Percentiles rank a stretch among this genome's conserved stretches.
phyloP scores from a whole-genome alignment of 139 green algal species.

The Closterium sp. region DNA sequence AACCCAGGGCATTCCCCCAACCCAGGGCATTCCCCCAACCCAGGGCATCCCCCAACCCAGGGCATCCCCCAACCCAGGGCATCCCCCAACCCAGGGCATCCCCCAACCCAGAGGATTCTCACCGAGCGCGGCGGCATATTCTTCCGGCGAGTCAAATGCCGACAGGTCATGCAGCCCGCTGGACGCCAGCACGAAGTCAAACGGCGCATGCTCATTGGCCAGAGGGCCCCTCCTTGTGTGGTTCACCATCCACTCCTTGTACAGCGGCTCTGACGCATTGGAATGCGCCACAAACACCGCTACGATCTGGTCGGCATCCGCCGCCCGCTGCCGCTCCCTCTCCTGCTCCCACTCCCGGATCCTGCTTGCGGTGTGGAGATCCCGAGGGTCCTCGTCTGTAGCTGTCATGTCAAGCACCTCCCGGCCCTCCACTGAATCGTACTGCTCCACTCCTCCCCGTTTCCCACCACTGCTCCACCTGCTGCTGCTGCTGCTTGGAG shows the following conservation, averaged over 20 bases:
- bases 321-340: constrained; percentile 5
- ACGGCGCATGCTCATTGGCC: constrained; percentile 22
- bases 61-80: no score
- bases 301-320: not conserved
- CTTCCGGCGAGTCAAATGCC: constrained; percentile 3
- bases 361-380: not conserved
- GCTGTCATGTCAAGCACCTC: not conserved
- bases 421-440: not conserved
- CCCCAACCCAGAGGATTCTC: not conserved
- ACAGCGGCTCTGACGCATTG: constrained; percentile 8
- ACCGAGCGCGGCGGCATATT: constrained; percentile 19
- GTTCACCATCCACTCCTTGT: constrained; percentile 27
- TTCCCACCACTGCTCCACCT: not conserved
- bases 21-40: no score
- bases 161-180: constrained; percentile 25
- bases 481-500: not conserved
- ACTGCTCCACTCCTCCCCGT: not conserved
- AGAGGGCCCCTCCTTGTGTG: constrained; percentile 1
- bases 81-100: no score
- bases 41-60: no score
- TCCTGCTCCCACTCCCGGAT: not conserved
- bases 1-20: no score
- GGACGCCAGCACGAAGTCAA: constrained; percentile 28
- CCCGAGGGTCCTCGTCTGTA: not conserved
- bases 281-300: constrained; percentile 23